Base-by-base conservation (phyloP, 164 flowering plant species). In the Magnolia officinalis region DNA sequence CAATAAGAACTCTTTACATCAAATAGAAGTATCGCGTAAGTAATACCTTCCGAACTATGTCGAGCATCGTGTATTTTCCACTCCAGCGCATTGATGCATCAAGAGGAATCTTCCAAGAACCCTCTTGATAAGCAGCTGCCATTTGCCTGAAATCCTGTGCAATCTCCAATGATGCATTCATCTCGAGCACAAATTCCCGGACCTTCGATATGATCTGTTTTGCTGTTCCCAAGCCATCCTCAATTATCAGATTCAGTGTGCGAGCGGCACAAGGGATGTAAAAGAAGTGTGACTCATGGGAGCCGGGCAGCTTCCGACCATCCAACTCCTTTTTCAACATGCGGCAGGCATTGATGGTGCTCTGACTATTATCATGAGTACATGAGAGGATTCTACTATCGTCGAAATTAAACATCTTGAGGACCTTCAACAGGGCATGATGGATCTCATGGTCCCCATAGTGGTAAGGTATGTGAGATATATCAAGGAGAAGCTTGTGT, bases 181-280 rank as follows among this genome's bases (percentile, higher is more conserved):
- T 81, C 86, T 90, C 92, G 24, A 92, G 85, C 9, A 86, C 95
- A 81, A 92, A 87, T 77, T 93, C 97, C 75, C 96, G 88, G 70
- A 89, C 81, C 83, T 86, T 93, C 26, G 90, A 80, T 26, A 93
- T 83, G 16, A 90, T 76, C 10, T 89, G 87, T 76, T 89, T 92
- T 74, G 87, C 90, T 37, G 89, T 82, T 84, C 87, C 86, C 73
- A 95, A 76, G 67, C 93, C 98, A 78, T 93, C 99, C 74, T 91
- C 91, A 75, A 93, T 93, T 37, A 95, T 88, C 79, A 83, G 77
- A 77, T 90, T 90, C 77, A 95, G 78, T 50, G 93, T 83, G n/a
- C 86, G 98, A 81, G 98, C 98, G 78, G 97, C 97, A 85, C 99
- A 95, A 1, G 96, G 98, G 49, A 95, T 81, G 80, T 86, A 93